Conservation (phyloP, 352 stramenopile species). For the Globisporangium barbulae region DNA sequence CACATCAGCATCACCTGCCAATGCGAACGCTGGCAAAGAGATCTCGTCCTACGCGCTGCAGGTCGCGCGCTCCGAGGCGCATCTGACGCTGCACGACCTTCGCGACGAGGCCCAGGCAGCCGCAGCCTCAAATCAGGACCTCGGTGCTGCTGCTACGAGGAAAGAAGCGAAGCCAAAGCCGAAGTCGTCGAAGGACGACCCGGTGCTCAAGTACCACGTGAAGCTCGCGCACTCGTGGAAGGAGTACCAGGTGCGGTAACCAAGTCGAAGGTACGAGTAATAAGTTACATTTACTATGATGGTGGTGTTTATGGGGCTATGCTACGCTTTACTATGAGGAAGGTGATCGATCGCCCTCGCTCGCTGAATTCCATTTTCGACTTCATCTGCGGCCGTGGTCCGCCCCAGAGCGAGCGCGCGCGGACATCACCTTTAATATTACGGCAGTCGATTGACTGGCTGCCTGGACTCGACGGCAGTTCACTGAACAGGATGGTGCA, state of each 20-base stretch:
- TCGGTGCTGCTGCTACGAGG: not conserved
- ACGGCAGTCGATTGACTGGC: not conserved
- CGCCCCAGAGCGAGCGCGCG: no score
- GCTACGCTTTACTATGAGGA: slow-evolving; percentile 5
- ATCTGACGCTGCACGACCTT: slow-evolving; percentile 25
- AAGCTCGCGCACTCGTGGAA: slow-evolving; percentile 64
- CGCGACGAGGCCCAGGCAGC: slow-evolving; percentile 8
- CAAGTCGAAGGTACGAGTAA: not conserved
- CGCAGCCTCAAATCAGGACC: slow-evolving; percentile 2
- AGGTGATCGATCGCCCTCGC: not conserved
- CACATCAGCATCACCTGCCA: slow-evolving; percentile 13
- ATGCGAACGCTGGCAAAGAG: not conserved
- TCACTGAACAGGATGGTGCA: not conserved
- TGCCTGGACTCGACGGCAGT: not conserved
- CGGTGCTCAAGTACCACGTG: slow-evolving; percentile 54
- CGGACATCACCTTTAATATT: not conserved
- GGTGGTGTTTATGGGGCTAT: slow-evolving; percentile 11
- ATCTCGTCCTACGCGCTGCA: slow-evolving; percentile 12
- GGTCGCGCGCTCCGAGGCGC: slow-evolving; percentile 8
- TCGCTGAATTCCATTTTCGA: no score
- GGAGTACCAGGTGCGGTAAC: slow-evolving; percentile 18
- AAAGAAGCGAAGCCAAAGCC: not conserved
- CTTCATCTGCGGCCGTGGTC: no score
- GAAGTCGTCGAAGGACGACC: slow-evolving; percentile 19
- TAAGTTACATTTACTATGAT: slow-evolving; percentile 7